Conservation (phyloP, 352 stramenopile species). For the Phytophthora nicotianae region DNA sequence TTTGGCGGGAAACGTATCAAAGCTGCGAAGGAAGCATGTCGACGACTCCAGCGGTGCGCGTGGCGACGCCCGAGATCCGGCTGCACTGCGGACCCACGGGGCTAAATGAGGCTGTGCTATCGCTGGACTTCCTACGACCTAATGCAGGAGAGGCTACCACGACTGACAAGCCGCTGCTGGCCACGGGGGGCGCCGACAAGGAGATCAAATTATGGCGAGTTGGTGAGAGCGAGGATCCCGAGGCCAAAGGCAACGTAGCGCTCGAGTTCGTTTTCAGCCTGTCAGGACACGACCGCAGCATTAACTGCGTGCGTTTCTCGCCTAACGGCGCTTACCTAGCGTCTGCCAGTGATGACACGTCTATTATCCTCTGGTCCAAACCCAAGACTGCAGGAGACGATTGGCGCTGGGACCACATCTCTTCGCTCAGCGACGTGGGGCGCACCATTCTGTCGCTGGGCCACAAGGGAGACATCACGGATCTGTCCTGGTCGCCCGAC, state of each 20-base stretch:
- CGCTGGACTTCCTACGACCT: conserved; percentile 73
- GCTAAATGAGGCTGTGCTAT: conserved; percentile 88
- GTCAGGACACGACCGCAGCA: conserved; percentile 86
- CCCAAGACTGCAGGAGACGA: conserved; percentile 71
- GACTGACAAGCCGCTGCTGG: conserved; percentile 44
- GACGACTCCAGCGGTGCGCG: conserved; percentile 41
- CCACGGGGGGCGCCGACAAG: conserved; percentile 87
- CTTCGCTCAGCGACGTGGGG: conserved; percentile 80
- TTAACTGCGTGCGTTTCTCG: conserved; percentile 94
- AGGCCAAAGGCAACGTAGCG: conserved; percentile 10
- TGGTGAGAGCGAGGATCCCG: conserved; percentile 9
- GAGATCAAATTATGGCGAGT: conserved; percentile 90
- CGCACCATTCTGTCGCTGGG: conserved; percentile 77
- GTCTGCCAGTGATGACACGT: conserved; percentile 90
- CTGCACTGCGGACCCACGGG: conserved; percentile 87
- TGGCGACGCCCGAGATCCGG: conserved; percentile 84
- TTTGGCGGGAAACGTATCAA: conserved; percentile 4
- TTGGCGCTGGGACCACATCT: conserved; percentile 82
- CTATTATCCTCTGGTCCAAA: conserved; percentile 86
- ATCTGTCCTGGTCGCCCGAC: conserved; percentile 92
- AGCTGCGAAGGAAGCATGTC: not conserved
- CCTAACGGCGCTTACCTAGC: conserved; percentile 84
- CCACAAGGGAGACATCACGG: conserved; percentile 92
- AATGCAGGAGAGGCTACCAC: not conserved
- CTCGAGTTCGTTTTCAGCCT: conserved; percentile 87